Base-by-base conservation (phyloP, 2,329 filamentous ascomycete species). In the Orbilia oligospora region DNA sequence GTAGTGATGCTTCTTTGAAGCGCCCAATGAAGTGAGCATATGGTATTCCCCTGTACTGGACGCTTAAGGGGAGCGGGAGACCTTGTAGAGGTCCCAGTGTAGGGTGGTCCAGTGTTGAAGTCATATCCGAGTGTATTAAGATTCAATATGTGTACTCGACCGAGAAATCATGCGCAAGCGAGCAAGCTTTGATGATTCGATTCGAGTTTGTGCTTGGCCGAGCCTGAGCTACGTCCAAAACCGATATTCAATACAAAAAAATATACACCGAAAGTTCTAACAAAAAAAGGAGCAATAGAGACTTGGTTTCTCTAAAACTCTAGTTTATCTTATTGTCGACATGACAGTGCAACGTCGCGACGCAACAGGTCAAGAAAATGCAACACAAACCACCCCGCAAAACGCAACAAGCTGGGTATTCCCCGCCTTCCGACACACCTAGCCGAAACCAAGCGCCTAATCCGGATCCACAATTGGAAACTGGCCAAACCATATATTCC, bases 1-100 rank as follows among this genome's bases (percentile, higher is more conserved):
- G 69, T 0, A 82, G 72, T 1, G 83, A 73, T 1, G 84, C 82
- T 16, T 84, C 82, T 70, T 82, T 65, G 77, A 82, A 85, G 55
- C 84, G 81, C 2, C 80, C 82, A 1, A 83, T 83, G 70, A 85
- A 83, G 0, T 71, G 71, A 6, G 83, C 84, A 51, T 83, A 85
- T 81, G 83, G 84, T 22, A 85, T 79, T 38, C 83, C 83, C 24
- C 83, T 81, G 75, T 83, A 85, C 71, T 85, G 83, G 12, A 81
- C 75, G 49, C 81, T 81, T 27, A 18, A 48, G 6, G 46, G 48
- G 24, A 58, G 51, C 6, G 30, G 22, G n/a, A 70, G n/a, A 5
- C 72, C 72, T 5, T 36, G 46, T 16, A 76, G 49, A 12, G 20
- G 0, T 18, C 72, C 72, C 9, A 76, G 66, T 1, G 72, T 71